Evolutionary conservation across 768 basidiomycete species (phyloP).

Genomic region (Podaxis sp.): DNA sequence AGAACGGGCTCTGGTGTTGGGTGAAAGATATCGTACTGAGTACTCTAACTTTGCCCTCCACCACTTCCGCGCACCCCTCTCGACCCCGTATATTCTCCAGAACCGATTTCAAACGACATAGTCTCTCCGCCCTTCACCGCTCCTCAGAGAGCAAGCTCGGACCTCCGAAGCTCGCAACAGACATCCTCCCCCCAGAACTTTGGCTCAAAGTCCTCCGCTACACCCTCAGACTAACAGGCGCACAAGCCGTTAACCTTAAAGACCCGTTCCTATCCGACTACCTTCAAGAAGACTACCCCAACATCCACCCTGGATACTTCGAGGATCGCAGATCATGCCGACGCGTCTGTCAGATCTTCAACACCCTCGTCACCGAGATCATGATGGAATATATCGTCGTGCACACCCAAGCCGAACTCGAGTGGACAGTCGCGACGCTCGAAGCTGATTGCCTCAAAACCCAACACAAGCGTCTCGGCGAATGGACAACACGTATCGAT

Average conservation of each 20-base stretch:
- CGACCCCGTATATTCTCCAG: not conserved
- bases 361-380: slow-evolving; percentile 34
- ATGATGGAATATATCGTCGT: slow-evolving; percentile 39
- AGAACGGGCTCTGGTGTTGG: not conserved
- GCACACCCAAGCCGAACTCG: slow-evolving; percentile 32
- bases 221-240: slow-evolving; percentile 31
- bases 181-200: slow-evolving; percentile 23
- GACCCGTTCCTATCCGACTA: slow-evolving; percentile 37
- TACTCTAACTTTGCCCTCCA: not conserved
- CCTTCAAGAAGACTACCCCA: slow-evolving; percentile 26
- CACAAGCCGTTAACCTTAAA: slow-evolving; percentile 30
- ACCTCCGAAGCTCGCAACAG: slow-evolving; percentile 30
- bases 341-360: slow-evolving; percentile 38
- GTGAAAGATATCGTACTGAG: not conserved
- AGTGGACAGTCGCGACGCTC: slow-evolving; percentile 30
- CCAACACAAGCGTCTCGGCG: slow-evolving; percentile 31
- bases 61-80: not conserved
- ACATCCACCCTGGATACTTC: slow-evolving; percentile 28
- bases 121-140: not conserved
- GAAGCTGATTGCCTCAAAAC: slow-evolving; percentile 25
- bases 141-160: slow-evolving; percentile 14
- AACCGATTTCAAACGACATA: not conserved
- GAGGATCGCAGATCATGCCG: slow-evolving; percentile 29
- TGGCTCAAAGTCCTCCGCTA: slow-evolving; percentile 39
- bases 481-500: slow-evolving; percentile 40